Evolutionary conservation across 148 eudicot genomes (phyloP).

Genomic region (Agrostemma githago): DNA sequence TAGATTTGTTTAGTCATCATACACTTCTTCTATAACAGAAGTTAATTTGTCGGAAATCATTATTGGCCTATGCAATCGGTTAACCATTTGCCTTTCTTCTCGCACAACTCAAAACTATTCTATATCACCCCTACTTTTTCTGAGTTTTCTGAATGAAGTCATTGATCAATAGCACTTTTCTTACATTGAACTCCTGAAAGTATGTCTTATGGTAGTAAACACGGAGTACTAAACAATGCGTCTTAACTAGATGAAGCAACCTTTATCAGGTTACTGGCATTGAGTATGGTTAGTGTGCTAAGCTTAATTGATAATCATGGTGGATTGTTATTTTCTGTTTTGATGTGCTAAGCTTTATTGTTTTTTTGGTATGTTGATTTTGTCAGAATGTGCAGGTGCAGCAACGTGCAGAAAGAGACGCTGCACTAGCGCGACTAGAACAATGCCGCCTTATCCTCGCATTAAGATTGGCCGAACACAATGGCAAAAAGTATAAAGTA

Average conservation of each 20-base stretch:
- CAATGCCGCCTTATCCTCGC: conserved; percentile 86
- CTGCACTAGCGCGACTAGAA: conserved; percentile 84
- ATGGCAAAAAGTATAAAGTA: conserved; percentile 75
- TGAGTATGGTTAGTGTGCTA: not conserved
- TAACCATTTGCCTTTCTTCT: too few species aligned
- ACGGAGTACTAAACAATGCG: not conserved
- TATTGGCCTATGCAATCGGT: too few species aligned
- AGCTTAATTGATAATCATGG: not conserved
- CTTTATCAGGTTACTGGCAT: not conserved
- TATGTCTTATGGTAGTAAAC: not conserved
- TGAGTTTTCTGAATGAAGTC: too few species aligned
- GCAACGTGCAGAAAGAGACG: conserved; percentile 89
- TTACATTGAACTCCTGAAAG: not conserved
- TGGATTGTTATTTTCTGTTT: not conserved
- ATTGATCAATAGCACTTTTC: too few species aligned
- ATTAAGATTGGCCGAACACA: conserved; percentile 79
- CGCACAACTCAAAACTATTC: too few species aligned
- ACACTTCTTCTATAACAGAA: too few species aligned
- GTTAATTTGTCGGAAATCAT: too few species aligned
- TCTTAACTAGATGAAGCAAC: not conserved
- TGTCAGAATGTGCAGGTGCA: conserved; percentile 74
- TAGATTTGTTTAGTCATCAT: too few species aligned
- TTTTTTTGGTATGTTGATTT: conserved; percentile 7
- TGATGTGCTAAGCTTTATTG: conserved; percentile 1
- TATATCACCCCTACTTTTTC: too few species aligned